phyloP scores from a whole-genome alignment of 345 rosid species.

The Gossypium turneri region DNA sequence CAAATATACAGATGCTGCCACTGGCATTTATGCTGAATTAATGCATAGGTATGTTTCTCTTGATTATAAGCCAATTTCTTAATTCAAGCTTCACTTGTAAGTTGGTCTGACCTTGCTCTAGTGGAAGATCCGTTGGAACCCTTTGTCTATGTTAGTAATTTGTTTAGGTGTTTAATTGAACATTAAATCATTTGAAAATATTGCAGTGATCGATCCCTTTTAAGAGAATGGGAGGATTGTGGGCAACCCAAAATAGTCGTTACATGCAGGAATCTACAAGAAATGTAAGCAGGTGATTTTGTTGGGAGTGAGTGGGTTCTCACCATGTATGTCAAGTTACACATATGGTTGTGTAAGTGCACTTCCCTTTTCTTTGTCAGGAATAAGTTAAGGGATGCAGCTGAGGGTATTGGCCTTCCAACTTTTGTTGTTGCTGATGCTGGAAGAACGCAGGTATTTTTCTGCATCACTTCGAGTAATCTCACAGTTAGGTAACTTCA shows the following conservation, averaged over 20 bases:
- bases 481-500: not conserved
- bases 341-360: constrained; percentile 2
- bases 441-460: constrained; percentile 74
- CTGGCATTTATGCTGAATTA: constrained; percentile 78
- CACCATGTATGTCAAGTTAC: constrained; percentile 3
- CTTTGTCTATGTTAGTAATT: not conserved
- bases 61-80: constrained; percentile 1
- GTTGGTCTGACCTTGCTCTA: not conserved
- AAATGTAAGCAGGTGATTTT: constrained; percentile 72
- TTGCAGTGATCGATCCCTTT: constrained; percentile 59
- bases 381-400: constrained; percentile 73
- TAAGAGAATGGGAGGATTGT: constrained; percentile 76
- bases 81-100: not conserved
- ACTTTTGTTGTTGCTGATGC: constrained; percentile 96
- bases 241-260: constrained; percentile 92
- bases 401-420: constrained; percentile 77
- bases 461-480: not conserved
- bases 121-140: not conserved
- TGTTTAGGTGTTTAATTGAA: not conserved
- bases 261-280: constrained; percentile 75
- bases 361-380: constrained; percentile 28
- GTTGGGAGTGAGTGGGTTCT: constrained; percentile 14
- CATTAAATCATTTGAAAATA: not conserved
- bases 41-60: constrained; percentile 59
- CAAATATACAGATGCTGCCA: constrained; percentile 70